Evolutionary conservation across 306 rosid species (phyloP).

Genomic region (Chamaecrista fasciculata): DNA sequence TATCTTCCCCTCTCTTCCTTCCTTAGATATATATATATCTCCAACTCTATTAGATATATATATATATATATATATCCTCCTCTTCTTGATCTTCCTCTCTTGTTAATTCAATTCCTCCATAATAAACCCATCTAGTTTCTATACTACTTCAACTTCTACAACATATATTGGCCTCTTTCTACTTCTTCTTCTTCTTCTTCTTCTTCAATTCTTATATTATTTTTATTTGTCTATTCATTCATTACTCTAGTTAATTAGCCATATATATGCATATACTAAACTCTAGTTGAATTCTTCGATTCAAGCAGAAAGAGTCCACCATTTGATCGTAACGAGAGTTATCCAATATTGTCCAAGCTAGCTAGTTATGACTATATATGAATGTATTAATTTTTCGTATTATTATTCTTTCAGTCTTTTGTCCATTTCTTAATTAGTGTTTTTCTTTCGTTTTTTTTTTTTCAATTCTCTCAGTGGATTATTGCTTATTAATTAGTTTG

Average conservation of each 20-base stretch:
- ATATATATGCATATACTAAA: not conserved
- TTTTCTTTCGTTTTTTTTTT: conserved; percentile 20
- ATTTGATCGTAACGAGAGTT: no score
- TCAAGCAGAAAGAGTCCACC: not conserved
- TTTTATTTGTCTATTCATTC: no score
- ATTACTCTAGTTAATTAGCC: not conserved
- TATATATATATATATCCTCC: no score
- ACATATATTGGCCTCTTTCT: no score
- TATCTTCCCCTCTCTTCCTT: not conserved
- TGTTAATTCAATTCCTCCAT: no score
- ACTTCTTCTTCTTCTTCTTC: no score
- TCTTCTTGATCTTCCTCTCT: no score
- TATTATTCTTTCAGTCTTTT: no score
- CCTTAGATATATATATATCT: not conserved
- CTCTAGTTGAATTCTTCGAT: not conserved
- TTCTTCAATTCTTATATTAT: not conserved
- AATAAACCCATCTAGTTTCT: not conserved
- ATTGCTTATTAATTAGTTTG: conserved; percentile 20
- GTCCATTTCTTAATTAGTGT: no score
- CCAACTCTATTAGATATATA: no score
- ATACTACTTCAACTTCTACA: no score
- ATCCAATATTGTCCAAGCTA: not conserved
- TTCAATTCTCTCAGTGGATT: conserved; percentile 14
- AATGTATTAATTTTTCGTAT: no score
- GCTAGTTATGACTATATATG: not conserved